Conservation (phyloP, 352 stramenopile species). For the Globisporangium polare region DNA sequence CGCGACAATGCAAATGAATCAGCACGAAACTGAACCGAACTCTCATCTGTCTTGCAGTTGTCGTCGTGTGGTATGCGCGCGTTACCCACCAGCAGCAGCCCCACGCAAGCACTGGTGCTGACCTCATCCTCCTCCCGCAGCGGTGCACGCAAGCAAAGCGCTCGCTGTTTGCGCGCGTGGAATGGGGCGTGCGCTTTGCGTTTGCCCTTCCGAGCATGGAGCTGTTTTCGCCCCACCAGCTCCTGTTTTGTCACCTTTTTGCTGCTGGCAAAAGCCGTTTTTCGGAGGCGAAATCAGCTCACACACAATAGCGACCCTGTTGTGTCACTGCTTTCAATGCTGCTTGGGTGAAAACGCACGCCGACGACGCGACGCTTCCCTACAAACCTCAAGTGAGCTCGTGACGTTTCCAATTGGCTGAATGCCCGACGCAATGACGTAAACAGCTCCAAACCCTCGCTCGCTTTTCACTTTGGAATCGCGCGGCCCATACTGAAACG, state of each 20-base stretch:
- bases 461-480: not conserved
- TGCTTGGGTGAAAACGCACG: not conserved
- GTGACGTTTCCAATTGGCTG: not conserved
- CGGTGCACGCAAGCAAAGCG: not conserved
- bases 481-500: slow-evolving; percentile 1
- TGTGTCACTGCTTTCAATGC: not conserved
- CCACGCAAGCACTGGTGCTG: not conserved
- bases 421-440: slow-evolving; percentile 8
- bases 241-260: too few species aligned
- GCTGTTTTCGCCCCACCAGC: not conserved
- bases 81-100: not conserved
- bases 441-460: not conserved
- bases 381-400: slow-evolving; percentile 1
- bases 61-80: not conserved
- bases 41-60: not conserved
- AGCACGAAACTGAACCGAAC: not conserved
- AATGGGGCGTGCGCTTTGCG: too few species aligned
- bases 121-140: not conserved
- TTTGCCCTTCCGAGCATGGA: not conserved
- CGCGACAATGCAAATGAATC: not conserved
- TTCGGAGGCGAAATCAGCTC: too few species aligned
- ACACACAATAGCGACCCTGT: not conserved
- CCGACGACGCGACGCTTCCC: not conserved
- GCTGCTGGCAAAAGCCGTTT: too few species aligned
- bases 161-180: not conserved